Evolutionary conservation across 2,329 filamentous ascomycete species (phyloP), one percentile per base, ranked within the genome.

Genomic region (Fusarium brevicatenulatum): DNA sequence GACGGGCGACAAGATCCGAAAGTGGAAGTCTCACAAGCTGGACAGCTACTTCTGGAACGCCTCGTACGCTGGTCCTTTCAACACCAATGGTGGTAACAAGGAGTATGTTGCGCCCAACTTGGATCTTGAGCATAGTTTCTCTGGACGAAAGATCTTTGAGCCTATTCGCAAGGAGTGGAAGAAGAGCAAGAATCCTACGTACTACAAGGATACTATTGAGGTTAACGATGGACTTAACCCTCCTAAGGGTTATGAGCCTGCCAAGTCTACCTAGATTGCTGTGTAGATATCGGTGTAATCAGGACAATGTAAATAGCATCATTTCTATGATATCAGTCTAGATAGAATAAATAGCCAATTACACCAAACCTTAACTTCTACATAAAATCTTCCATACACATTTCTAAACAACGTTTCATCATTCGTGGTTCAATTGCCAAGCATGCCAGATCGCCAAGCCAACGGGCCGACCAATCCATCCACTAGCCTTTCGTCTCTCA

Each of bases 1-100:
- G 81, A 92, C 91, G 0, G 88, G 89, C 59, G 90, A 92, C 78
- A 77, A 74, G 70, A 43, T 86, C 15, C 83, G 85, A 23, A 53
- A 77, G 34, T 86, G 83, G 82, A 68, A 76, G 37, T 74, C 76
- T 54, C 59, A 78, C 23, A 70, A 77, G 7, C 80, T 89, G 12
- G 78, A 83, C 32, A 76, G 80, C 52, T 81, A 85, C 69, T 88
- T 83, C 79, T 85, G 86, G 72, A 91, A 91, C 78, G 77, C 76
- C 55, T 89, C 87, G 12, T 89, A 89, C 64, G 86, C 86, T 4
- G 89, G 89, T 1, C 64, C 78, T 37, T 84, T 86, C 72, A 86
- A 85, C 77, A 75, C 66, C 12, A 58, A 78, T 1, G 78, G 80
- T 6, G 80, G 80, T 40, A 82, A 81, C 72, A 50, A 74, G 13